Conservation (phyloP, 2,329 filamentous ascomycete genomes). For the Lecanicillium sp. region DNA sequence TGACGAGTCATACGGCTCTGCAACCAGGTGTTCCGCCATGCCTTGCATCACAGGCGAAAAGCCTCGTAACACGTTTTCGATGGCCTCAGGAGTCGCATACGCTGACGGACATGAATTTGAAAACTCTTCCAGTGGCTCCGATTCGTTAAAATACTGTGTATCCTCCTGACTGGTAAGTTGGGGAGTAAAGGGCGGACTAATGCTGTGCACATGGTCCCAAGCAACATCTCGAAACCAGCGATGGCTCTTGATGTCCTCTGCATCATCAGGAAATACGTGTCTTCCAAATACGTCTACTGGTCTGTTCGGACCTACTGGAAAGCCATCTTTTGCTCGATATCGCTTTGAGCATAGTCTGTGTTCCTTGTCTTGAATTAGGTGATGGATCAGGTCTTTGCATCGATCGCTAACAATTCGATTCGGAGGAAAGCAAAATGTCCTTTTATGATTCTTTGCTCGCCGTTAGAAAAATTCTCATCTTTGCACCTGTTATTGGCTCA, state of each 20-base stretch:
- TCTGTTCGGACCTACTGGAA: constrained; percentile 13
- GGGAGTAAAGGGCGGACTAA: constrained; percentile 72
- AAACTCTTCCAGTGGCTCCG: constrained; percentile 61
- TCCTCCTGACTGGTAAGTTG: constrained; percentile 59
- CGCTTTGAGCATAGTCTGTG: constrained; percentile 65
- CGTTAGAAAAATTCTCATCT: constrained; percentile 7
- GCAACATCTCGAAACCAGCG: constrained; percentile 73
- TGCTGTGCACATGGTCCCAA: constrained; percentile 67
- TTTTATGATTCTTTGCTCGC: constrained; percentile 56
- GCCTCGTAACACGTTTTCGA: constrained; percentile 23
- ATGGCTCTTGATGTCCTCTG: constrained; percentile 82
- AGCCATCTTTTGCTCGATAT: constrained; percentile 60
- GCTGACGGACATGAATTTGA: constrained; percentile 35
- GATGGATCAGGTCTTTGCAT: constrained; percentile 69
- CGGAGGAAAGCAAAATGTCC: constrained; percentile 62
- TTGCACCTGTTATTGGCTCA: constrained; percentile 33
- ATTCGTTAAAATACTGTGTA: constrained; percentile 86
- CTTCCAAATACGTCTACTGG: constrained; percentile 26
- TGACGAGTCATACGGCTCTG: constrained; percentile 38
- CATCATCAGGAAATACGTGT: constrained; percentile 76
- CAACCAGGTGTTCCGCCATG: constrained; percentile 35
- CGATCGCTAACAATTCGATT: constrained; percentile 56
- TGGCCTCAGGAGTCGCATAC: constrained; percentile 21
- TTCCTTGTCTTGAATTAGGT: constrained; percentile 66
- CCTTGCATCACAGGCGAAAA: constrained; percentile 33